Evolutionary conservation across 2,329 filamentous ascomycete species (phyloP), one percentile per base, ranked within the genome.

Genomic region (Colletotrichum lupini): DNA sequence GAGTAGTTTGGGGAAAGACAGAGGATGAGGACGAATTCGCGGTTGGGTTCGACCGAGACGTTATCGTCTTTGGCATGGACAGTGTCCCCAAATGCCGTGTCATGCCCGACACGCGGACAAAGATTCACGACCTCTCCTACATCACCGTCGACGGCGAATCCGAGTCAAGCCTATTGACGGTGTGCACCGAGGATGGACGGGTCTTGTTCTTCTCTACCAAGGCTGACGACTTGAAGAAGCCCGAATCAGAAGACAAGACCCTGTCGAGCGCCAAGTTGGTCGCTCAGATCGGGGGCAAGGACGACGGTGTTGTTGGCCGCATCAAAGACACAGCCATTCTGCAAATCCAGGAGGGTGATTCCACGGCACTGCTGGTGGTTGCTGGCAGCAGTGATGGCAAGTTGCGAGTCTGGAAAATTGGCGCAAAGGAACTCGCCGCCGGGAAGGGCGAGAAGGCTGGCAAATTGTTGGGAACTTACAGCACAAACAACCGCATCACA

Each of bases 181-280:
- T 97, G 1, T 95, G 95, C 1, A 98, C 97, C 0, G 97, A 98
- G 81, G 96, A 98, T 80, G 97, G 97, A 1, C 89, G 94, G 65
- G 88, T 98, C 46, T 79, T 97, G 64, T 94, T 98, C 81, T 97
- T 94, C 81, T 92, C 93, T 49, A 95, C 94, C 2, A 87, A 85
- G 60, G 81, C 82, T 0, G 83, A 85, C 11, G 86, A 90, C 74
- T 77, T 90, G 6, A 79, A 80, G 53, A 81, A 77, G 26, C 74
- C 77, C 12, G 63, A 76, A 32, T 74, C 73, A 1, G 83, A 80
- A 26, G 78, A 75, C 24, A 75, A 79, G 59, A 72, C 76, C 49
- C 83, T 92, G 59, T 85, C 88, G 7, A 87, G 91, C 24, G 93
- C 93, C 52, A 89, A 90, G 78, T 86, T 93, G 22, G 80, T 97